Evolutionary conservation across 306 rosid species (phyloP), one percentile per base, ranked within the genome.

Genomic region (Cicer bijugum): DNA sequence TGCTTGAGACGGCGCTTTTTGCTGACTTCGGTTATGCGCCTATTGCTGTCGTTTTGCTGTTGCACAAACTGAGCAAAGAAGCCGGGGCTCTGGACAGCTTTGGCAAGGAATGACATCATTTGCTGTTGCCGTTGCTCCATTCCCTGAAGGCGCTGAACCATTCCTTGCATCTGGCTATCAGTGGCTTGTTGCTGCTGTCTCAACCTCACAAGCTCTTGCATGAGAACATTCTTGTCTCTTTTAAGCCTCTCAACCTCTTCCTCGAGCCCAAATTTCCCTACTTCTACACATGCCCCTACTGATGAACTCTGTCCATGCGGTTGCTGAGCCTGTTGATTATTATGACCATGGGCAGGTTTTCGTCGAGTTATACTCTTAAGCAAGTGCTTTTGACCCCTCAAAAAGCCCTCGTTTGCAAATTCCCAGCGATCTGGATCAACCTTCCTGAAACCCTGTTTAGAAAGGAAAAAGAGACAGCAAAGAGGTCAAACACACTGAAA

Each of bases 351-450:
- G 59, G 87, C 90, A 76, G 97, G 97, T 82, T 91, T 94, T 53
- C 99, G 86, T 64, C 99, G 85, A 45, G 83, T 87, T 44, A 94
- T 94, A 75, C 64, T 87, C 96, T 43, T 88, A 61, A 94, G 97
- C 85, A 89, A 87, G 83, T 94, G 97, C 75, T 91, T 94, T 81
- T 94, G 96, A 77, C 95, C 98, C 82, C 92, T 88, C 85, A 94
- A 81, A 80, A 94, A 94, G 37, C 93, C 96, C 81, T 91, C 99
- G 72, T 94, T 90, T 43, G 99, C 99, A 83, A 94, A 94, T 80
- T 94, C 99, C 99, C 99, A 94, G 63, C 96, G 92, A 77, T 94
- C 99, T 42, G 99, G 99, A 87, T 94, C 97, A 19, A 94, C 97
- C 82, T 94, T 94, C 84, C 97, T 90, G 67, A 94, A 94, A 55